These are phyloP conservation scores for Aureoboletus auriporus DNA, from an alignment of 768 basidiomycete species.

Conservation along the genomic window DNA sequence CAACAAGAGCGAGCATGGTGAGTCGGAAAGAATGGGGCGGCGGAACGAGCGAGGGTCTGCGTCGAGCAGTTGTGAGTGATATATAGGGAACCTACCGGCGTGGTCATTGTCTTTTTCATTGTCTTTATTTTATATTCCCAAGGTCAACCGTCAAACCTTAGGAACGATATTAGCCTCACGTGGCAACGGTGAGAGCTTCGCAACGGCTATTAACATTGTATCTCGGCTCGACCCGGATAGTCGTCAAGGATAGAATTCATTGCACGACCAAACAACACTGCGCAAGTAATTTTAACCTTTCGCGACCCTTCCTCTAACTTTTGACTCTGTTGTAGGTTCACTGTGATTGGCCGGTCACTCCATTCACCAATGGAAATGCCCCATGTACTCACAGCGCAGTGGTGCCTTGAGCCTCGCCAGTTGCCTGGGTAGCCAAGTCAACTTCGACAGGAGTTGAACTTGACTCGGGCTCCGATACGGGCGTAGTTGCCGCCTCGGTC, in stretches of 20 bases:
- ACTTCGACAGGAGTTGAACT: neutral
- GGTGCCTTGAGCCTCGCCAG: neutral
- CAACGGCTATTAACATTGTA: too few relatives aligned
- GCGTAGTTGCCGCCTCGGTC: neutral
- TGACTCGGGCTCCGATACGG: slow-evolving; percentile 1
- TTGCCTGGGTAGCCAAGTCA: slow-evolving; percentile 4
- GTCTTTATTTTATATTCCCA: neutral
- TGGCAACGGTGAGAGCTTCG: neutral
- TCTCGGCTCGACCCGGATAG: too few relatives aligned
- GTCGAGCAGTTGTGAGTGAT: slow-evolving; percentile 7
- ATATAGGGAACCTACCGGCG: neutral
- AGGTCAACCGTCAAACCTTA: too few relatives aligned
- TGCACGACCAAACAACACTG: neutral
- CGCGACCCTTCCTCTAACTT: neutral
- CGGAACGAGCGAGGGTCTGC: slow-evolving; percentile 16
- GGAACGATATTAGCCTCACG: neutral
- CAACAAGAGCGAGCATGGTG: slow-evolving; percentile 12
- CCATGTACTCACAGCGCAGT: slow-evolving; percentile 16
- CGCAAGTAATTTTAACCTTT: too few relatives aligned
- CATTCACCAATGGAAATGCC: neutral
- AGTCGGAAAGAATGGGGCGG: slow-evolving; percentile 6
- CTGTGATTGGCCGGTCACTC: slow-evolving; percentile 5
- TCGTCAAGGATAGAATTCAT: neutral
- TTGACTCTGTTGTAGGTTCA: slow-evolving; percentile 4
- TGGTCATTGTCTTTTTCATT: neutral